Conservation (phyloP, 2,329 filamentous ascomycete species). For the Ambrosiella xylebori region DNA sequence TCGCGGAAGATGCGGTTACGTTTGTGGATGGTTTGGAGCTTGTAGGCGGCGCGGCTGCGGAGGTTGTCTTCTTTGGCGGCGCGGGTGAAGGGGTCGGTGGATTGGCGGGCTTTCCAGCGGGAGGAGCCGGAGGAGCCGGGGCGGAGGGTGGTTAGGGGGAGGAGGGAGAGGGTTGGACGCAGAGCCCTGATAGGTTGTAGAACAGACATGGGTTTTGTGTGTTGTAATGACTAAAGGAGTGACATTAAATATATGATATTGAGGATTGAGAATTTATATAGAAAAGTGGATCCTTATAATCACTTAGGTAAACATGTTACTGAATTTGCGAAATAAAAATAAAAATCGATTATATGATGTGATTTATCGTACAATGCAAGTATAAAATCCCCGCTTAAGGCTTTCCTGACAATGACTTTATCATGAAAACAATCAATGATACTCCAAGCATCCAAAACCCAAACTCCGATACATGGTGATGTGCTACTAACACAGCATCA, state of each 20-base stretch:
- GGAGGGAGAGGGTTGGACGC: not conserved
- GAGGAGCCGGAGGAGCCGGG: conserved; percentile 15
- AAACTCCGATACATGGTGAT: not conserved
- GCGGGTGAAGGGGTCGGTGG: conserved; percentile 51
- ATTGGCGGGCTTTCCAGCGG: conserved; percentile 70
- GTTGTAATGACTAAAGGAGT: not conserved
- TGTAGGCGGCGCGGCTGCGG: conserved; percentile 86
- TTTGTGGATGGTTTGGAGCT: conserved; percentile 75
- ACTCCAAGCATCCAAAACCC: not conserved
- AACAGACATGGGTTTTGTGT: not conserved
- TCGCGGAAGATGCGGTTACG: conserved; percentile 63
- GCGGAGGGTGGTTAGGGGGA: not conserved
- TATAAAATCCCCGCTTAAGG: not conserved
- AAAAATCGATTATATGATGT: not conserved
- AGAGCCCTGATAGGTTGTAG: not conserved
- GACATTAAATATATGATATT: not conserved
- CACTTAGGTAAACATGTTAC: not conserved
- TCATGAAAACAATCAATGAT: not conserved
- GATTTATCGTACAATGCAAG: conserved; percentile 1
- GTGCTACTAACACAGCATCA: not conserved
- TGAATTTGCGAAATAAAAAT: not conserved
- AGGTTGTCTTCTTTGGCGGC: conserved; percentile 63
- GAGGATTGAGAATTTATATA: not conserved
- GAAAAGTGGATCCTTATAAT: not conserved
- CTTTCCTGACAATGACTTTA: not conserved